These are phyloP conservation scores for Entelexis paramagnoliae DNA, from an alignment of 1,139 yeast genomes.

Conservation along the genomic window DNA sequence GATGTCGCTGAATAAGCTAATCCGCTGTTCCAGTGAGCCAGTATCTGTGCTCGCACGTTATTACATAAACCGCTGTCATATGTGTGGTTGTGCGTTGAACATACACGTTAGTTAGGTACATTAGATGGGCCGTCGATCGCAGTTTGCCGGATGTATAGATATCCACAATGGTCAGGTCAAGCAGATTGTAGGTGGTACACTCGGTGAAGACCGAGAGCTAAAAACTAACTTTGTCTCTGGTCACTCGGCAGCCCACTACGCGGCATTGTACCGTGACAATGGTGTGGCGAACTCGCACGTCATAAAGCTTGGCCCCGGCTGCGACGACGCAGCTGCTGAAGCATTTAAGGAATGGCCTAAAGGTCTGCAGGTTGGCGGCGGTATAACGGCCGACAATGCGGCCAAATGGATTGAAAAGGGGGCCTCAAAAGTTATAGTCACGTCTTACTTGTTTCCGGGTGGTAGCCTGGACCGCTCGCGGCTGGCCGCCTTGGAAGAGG, in stretches of 20 bases:
- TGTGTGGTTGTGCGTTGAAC: no score
- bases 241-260: conserved; percentile 66
- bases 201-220: conserved; percentile 34
- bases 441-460: conserved; percentile 76
- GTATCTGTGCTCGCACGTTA: no score
- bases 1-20: no score
- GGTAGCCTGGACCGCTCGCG: conserved; percentile 47
- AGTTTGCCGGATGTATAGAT: conserved; percentile 89
- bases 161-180: conserved; percentile 90
- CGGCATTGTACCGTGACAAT: conserved; percentile 53
- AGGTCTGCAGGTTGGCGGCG: conserved; percentile 82
- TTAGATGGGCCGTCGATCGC: conserved; percentile 5
- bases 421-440: conserved; percentile 81
- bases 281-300: conserved; percentile 74
- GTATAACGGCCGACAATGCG: conserved; percentile 68
- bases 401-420: conserved; percentile 54
- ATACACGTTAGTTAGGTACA: background rate
- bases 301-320: conserved; percentile 76
- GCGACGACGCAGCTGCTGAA: conserved; percentile 69
- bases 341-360: conserved; percentile 71
- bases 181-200: conserved; percentile 92
- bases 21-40: no score
- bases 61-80: no score
- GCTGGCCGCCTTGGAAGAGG: conserved; percentile 38
- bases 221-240: conserved; percentile 73